Evolutionary conservation across 352 stramenopile genomes (phyloP), one percentile per base, ranked within the genome.

Genomic region (Globisporangium nodosum): DNA sequence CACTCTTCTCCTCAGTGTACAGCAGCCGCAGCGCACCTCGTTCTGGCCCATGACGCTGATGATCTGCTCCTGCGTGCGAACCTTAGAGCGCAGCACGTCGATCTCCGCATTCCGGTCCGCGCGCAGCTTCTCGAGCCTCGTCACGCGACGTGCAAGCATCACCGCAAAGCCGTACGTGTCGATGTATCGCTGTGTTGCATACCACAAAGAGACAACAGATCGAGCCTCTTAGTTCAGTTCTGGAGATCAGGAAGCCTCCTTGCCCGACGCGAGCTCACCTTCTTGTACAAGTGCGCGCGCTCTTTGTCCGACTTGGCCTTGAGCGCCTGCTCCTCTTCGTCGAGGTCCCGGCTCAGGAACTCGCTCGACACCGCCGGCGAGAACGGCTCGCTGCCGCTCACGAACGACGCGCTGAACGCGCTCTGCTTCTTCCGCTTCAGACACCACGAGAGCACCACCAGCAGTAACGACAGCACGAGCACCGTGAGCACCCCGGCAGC

Each of bases 221-320:
- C 16, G 2, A 52, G 8, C 35, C 12, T 9, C 3, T 31, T 4
- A 31, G n/a, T 46, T 0, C 7, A 8, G 21, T n/a, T 45, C 11
- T 11, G 5, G 30, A 37, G 33, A 12, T 6, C 33, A 37, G 33
- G 33, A 40, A 40, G 40, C 40, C 40, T 49, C 33, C 9, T 6
- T 37, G 0, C 33, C 33, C 4, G 33, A 37, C 6, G 6, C 3
- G 33, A 37, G 37, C 60, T 12, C 49, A 88, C 80, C 69, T 88
- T 88, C 48, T 92, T 90, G 78, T 88, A 92, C 46, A 92, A 59
- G 50, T 72, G 86, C 21, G 76, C 76, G 16, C 73, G 72, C 40
- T 89, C 76, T 33, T 58, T 74, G 40, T 87, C 79, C 16, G 78
- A 87, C 63, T 85, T 85, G 52, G 73, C 67, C 3, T 68, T 70